Evolutionary conservation across 805 yeast species (phyloP), one percentile per base, ranked within the genome.

Genomic region (Yamadazyma sp.): DNA sequence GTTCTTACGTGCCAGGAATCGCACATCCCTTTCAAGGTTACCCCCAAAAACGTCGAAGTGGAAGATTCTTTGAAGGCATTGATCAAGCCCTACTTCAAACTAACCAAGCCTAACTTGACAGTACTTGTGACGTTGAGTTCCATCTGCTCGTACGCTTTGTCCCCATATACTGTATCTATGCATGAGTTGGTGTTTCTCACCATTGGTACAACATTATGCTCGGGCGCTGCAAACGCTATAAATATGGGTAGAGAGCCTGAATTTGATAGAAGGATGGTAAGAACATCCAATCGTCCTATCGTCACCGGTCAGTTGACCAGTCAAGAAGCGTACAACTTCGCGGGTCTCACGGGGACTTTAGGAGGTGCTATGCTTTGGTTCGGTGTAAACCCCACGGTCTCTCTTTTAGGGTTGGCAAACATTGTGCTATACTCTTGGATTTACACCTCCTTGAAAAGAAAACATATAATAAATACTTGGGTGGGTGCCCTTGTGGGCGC

Each of bases 401-500:
- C 96, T 0, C 53, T 70, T 1, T 69, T 93, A n/a, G 98, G 97
- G 2, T 73, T 78, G 1, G 54, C 78, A 5, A 93, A 93, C 58
- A 87, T 93, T 35, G 78, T 76, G 1, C 71, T 93, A 8, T 93
- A 93, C 54, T 80, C 95, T 0, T 90, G 98, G 84, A 61, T 83
- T 0, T 93, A 93, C 64, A 93, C 99, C 0, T 83, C 96, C 0
- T 64, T 93, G 57, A 93, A 93, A 56, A 74, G 99, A 39, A 77
- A 72, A 42, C 81, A 86, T 16, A 91, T 93, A 35, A 58, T 85
- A 27, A 93, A 93, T 60, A 93, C 99, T 0, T 93, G 99, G 99
- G 93, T 93, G 3, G 99, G 99, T 13, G 99, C 99, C 0, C 59
- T 93, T n/a, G 99, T 93, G 3, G 99, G 99, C 3, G 99, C 97